These are phyloP conservation scores for Rubus idaeus DNA, from an alignment of 306 rosid species.

Conservation along the genomic window DNA sequence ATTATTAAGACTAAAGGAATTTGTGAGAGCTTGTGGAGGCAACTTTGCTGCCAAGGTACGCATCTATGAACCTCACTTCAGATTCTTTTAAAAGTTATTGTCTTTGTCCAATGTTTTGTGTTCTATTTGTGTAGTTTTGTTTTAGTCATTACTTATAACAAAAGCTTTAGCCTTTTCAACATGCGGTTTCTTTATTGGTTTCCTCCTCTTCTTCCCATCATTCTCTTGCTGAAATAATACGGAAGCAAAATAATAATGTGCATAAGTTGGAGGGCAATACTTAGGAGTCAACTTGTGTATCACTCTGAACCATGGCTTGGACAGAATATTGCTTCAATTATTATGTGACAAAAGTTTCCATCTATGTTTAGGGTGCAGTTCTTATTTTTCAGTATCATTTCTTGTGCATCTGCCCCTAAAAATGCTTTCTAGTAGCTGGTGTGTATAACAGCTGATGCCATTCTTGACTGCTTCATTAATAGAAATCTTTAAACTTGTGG, in stretches of 20 bases:
- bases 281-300: background rate
- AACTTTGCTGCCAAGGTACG: constrained; percentile 94
- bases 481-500: background rate
- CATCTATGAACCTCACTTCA: constrained; percentile 23
- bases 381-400: background rate
- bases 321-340: background rate
- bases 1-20: constrained; percentile 74
- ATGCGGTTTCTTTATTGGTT: background rate
- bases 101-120: background rate
- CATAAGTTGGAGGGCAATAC: background rate
- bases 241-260: background rate
- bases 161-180: background rate
- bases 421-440: background rate
- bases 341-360: background rate
- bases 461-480: background rate
- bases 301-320: background rate
- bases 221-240: background rate
- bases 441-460: background rate
- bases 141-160: background rate
- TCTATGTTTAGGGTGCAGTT: background rate
- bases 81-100: background rate
- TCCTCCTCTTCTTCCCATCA: background rate
- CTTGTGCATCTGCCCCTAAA: background rate
- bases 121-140: background rate
- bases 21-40: constrained; percentile 83